Evolutionary conservation across 2,329 filamentous ascomycete genomes (phyloP), one percentile per base, ranked within the genome.

Genomic region (Raffaelea arxii): DNA sequence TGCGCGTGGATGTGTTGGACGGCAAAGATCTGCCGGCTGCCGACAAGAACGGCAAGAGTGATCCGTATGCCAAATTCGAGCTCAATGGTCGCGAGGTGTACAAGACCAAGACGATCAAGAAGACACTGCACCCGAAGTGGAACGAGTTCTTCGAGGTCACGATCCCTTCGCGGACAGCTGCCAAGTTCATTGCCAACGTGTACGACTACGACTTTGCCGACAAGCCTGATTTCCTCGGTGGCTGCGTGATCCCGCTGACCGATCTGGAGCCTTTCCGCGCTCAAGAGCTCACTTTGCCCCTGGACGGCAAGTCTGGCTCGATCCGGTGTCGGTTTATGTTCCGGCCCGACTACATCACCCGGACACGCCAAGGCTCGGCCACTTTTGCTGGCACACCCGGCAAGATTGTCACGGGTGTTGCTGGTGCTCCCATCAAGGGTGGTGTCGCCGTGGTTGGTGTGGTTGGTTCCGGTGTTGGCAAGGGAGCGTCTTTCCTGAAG

Each of bases 181-280:
- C 90, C 32, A 78, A 92, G 23, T 92, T 98, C 65, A 75, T 74
- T 25, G 80, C 88, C 58, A 85, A 86, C 47, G 82, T 97, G 3
- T 94, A 83, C 62, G 92, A 98, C 61, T 98, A 91, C 78, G 92
- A 98, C 63, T 94, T 97, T 70, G 91, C 87, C 41, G 89, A 94
- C 63, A 91, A 90, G 65, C 88, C 90, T 2, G 92, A 98, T 64
- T 86, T 84, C 61, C 69, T 98, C n/a, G 92, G 92, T 39, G 76
- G 74, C 49, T 74, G 87, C 1, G 67, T 70, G 4, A 87, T 98
- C 59, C 81, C 87, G 55, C 75, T 98, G 16, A 79, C 84, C 43
- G 65, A 80, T 25, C 72, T 98, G 7, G 88, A 95, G 56, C 92
- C 92, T 0, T 96, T 97, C 72, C 77, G 77, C 59, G 77, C 80